Conservation (phyloP, 805 yeast genomes). For the Candida germanica region DNA sequence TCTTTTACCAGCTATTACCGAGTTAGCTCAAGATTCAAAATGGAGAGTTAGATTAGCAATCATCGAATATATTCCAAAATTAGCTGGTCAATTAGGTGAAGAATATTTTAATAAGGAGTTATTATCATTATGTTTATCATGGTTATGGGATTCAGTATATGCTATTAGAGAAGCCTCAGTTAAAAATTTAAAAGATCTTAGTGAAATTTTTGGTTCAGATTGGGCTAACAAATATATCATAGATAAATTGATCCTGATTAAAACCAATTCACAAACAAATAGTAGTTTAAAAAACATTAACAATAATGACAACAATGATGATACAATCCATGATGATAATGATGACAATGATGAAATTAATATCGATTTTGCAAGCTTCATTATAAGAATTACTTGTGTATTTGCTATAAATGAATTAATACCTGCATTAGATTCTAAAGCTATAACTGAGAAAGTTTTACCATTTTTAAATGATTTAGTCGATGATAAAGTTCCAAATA, state of each 20-base stretch:
- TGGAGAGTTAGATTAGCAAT: conserved; percentile 98
- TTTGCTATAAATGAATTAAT: conserved; percentile 82
- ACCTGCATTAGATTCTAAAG: conserved; percentile 59
- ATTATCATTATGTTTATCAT: conserved; percentile 87
- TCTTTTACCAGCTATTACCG: conserved; percentile 91
- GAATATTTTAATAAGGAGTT: conserved; percentile 90
- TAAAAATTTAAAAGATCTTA: conserved; percentile 69
- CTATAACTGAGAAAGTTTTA: conserved; percentile 61
- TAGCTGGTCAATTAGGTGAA: conserved; percentile 92
- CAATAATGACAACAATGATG: conserved; percentile 14
- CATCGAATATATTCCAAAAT: conserved; percentile 90
- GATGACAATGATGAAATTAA: conserved; percentile 21
- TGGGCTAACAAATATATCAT: conserved; percentile 91
- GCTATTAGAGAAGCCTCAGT: conserved; percentile 98
- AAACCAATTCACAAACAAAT: conserved; percentile 16
- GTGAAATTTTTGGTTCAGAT: conserved; percentile 83
- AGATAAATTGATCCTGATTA: conserved; percentile 56
- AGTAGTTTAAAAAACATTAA: conserved; percentile 9
- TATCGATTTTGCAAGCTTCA: conserved; percentile 66
- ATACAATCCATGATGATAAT: conserved; percentile 20
- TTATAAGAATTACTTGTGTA: conserved; percentile 87
- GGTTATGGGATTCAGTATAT: conserved; percentile 98
- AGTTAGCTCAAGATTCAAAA: conserved; percentile 91
- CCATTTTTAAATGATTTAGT: conserved; percentile 76
- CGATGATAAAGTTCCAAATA: conserved; percentile 87